Percentiles rank a stretch among this genome's conserved stretches.
Evolutionary conservation across 2,329 filamentous ascomycete genomes (phyloP).

Genomic region (Penicillium brevicompactum): DNA sequence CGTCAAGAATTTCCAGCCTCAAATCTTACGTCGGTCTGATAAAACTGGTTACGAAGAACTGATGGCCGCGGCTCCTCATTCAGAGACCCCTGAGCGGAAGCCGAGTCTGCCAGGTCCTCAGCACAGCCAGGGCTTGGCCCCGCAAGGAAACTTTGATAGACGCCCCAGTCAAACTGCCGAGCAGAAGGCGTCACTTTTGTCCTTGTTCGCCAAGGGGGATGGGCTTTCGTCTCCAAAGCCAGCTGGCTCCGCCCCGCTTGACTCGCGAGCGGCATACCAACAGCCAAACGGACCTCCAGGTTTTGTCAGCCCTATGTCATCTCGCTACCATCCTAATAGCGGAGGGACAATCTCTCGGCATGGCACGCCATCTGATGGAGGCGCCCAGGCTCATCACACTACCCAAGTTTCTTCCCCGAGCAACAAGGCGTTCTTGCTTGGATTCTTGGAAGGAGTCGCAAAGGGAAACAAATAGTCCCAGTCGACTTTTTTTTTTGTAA

Average conservation of each 20-base stretch:
- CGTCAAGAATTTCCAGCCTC: conserved; percentile 54
- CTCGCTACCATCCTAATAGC: conserved; percentile 23
- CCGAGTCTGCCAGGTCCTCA: conserved; percentile 14
- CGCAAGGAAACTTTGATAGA: conserved; percentile 34
- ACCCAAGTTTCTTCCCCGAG: conserved; percentile 59
- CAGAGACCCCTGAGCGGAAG: conserved; percentile 11
- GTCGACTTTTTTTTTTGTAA: background rate
- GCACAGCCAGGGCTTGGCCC: conserved; percentile 17
- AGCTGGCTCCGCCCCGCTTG: conserved; percentile 22
- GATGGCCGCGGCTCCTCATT: conserved; percentile 17
- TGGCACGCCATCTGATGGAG: conserved; percentile 22
- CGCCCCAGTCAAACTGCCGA: conserved; percentile 45
- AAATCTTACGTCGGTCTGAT: conserved; percentile 56
- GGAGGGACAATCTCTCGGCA: conserved; percentile 20
- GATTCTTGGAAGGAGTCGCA: conserved; percentile 66
- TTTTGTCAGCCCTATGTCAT: conserved; percentile 35
- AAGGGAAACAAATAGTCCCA: conserved; percentile 40
- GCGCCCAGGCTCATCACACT: conserved; percentile 57
- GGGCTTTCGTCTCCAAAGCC: conserved; percentile 21
- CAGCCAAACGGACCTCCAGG: conserved; percentile 26
- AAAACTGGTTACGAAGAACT: conserved; percentile 35
- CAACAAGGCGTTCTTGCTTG: conserved; percentile 75
- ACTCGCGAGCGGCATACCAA: conserved; percentile 21
- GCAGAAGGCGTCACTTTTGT: conserved; percentile 57
- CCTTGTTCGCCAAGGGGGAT: conserved; percentile 61